phyloP scores from a whole-genome alignment of 2,329 filamentous ascomycete genomes.

The Balansia obtecta region DNA sequence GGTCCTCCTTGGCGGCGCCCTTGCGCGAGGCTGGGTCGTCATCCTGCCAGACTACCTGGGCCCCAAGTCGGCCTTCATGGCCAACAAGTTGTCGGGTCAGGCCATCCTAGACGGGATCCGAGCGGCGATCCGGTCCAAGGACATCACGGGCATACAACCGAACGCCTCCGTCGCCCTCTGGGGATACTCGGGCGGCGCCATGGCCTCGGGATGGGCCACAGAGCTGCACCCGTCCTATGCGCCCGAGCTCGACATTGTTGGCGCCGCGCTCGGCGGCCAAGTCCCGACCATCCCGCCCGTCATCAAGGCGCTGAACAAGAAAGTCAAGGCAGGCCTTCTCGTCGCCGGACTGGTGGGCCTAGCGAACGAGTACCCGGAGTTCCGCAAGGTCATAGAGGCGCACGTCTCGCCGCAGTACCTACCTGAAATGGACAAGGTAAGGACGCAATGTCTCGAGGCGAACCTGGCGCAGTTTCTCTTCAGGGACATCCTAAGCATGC shows the following conservation, averaged over 20 bases:
- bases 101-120: slow-evolving; percentile 31
- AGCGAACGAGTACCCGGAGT: background rate
- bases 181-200: slow-evolving; percentile 19
- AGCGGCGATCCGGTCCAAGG: slow-evolving; percentile 20
- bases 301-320: background rate
- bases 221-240: slow-evolving; percentile 10
- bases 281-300: background rate
- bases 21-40: slow-evolving; percentile 33
- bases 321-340: background rate
- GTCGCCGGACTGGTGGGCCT: background rate
- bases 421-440: background rate
- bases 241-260: background rate
- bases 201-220: slow-evolving; percentile 12
- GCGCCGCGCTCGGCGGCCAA: background rate
- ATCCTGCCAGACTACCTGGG: slow-evolving; percentile 35
- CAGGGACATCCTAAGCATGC: background rate
- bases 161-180: slow-evolving; percentile 29
- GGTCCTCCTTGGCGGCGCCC: slow-evolving; percentile 12
- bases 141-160: slow-evolving; percentile 17
- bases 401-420: background rate
- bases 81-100: slow-evolving; percentile 28
- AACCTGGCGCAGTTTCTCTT: background rate
- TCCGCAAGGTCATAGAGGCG: background rate
- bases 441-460: background rate
- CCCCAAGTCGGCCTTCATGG: slow-evolving; percentile 28